Evolutionary conservation across 495 filamentous ascomycete genomes (phyloP).

Genomic region (Penicillium canescens): DNA sequence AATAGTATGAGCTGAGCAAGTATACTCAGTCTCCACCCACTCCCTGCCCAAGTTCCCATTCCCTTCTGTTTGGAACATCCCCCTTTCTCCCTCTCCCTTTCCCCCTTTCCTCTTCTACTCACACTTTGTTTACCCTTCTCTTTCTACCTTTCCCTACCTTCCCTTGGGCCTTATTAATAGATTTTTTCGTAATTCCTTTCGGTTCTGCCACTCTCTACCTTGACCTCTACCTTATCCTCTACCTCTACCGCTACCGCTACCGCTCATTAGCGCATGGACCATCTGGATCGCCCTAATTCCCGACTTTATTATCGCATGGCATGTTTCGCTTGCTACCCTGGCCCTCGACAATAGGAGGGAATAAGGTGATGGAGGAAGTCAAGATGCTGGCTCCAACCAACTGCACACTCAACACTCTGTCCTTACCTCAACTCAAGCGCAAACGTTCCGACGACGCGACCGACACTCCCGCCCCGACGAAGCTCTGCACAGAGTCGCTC

Average conservation of each 20-base stretch:
- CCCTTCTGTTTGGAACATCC: conserved; percentile 1
- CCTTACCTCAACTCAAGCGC: conserved; percentile 52
- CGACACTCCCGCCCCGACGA: conserved; percentile 35
- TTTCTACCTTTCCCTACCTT: conserved; percentile 5
- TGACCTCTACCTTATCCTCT: conserved; percentile 7
- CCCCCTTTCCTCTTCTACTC: conserved; percentile 2
- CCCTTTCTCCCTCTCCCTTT: not conserved
- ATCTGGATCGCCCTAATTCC: conserved; percentile 19
- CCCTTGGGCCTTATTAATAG: conserved; percentile 22
- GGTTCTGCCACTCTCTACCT: conserved; percentile 4
- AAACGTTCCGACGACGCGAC: conserved; percentile 48
- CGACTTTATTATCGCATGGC: conserved; percentile 46
- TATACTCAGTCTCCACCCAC: conserved; percentile 21
- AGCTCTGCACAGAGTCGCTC: conserved; percentile 29
- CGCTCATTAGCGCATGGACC: conserved; percentile 31
- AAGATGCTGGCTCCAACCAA: conserved; percentile 44
- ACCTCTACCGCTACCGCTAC: conserved; percentile 9
- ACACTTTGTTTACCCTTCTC: conserved; percentile 3
- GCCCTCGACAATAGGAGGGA: conserved; percentile 55
- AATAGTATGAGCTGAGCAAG: conserved; percentile 1
- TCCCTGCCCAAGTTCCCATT: conserved; percentile 6
- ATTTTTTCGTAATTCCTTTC: conserved; percentile 21
- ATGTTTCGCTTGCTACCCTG: conserved; percentile 60
- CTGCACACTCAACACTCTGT: conserved; percentile 31
- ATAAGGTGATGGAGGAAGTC: conserved; percentile 52